These are phyloP conservation scores for Psilocybe mexicana DNA, from an alignment of 1,284 basidiomycete species.

Conservation along the genomic window DNA sequence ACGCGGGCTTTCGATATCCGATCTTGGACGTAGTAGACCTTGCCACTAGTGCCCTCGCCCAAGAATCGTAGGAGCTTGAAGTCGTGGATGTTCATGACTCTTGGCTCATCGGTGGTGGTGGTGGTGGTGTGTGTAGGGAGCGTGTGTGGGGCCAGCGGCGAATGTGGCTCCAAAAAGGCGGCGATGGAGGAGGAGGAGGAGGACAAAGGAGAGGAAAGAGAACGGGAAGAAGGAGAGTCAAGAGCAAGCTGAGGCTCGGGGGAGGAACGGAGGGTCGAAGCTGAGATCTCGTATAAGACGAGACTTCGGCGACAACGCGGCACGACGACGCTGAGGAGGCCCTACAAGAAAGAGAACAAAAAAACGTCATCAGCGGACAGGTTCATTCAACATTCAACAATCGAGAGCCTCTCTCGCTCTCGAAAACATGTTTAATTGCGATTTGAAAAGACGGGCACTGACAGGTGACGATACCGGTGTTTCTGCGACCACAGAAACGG, in stretches of 20 bases:
- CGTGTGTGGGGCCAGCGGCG: neutral
- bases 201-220: neutral
- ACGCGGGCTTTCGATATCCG: conserved; percentile 22
- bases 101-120: neutral
- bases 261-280: conserved; percentile 5
- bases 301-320: conserved; percentile 15
- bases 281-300: neutral
- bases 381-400: neutral
- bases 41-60: conserved; percentile 28
- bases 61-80: conserved; percentile 28
- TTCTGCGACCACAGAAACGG: conserved; percentile 8
- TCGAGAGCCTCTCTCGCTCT: too few species aligned
- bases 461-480: conserved; percentile 11
- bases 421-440: conserved; percentile 9
- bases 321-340: conserved; percentile 2
- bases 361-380: conserved; percentile 9
- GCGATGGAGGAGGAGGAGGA: too few species aligned
- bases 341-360: conserved; percentile 2
- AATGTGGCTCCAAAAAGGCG: neutral
- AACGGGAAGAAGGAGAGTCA: neutral
- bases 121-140: too few species aligned
- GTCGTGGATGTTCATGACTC: conserved; percentile 13
- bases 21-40: conserved; percentile 30
- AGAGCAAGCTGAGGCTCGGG: neutral
- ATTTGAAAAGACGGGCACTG: conserved; percentile 13